Evolutionary conservation across 2,329 filamentous ascomycete genomes (phyloP).

Genomic region (Ceratocystis albifundus): DNA sequence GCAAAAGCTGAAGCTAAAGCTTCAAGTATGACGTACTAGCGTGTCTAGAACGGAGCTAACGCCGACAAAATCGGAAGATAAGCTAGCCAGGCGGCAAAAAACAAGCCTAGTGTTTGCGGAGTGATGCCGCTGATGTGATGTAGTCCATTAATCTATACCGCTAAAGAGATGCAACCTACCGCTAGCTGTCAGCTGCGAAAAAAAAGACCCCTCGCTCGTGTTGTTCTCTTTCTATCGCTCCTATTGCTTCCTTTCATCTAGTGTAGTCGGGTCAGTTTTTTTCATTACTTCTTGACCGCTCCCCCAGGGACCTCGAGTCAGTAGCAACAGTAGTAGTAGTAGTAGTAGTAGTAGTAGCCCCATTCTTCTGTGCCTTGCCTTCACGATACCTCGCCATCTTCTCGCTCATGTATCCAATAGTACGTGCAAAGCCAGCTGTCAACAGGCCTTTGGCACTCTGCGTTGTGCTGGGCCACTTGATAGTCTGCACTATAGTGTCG

Average conservation of each 20-base stretch:
- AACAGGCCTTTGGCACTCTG: slow-evolving; percentile 77
- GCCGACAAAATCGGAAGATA: background rate
- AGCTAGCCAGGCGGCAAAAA: background rate
- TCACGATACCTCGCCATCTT: slow-evolving; percentile 59
- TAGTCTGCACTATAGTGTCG: slow-evolving; percentile 71
- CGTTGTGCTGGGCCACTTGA: slow-evolving; percentile 80
- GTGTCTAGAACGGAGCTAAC: background rate
- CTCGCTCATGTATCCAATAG: slow-evolving; percentile 66
- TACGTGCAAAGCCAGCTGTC: slow-evolving; percentile 61
- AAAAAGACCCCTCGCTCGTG: background rate
- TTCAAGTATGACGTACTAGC: slow-evolving; percentile 2
- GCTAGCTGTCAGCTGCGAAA: background rate
- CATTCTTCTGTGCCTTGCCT: slow-evolving; percentile 30
- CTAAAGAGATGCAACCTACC: background rate
- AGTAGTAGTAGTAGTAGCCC: background rate
- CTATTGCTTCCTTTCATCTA: slow-evolving; percentile 6
- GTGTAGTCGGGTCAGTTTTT: background rate
- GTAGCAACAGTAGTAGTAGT: background rate
- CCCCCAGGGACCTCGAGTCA: background rate
- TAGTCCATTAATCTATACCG: background rate
- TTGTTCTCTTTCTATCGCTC: background rate
- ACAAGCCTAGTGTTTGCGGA: background rate
- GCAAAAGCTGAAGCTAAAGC: background rate
- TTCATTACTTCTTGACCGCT: background rate
- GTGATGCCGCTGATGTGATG: background rate